Percentiles rank a stretch among this genome's conserved stretches.
These are phyloP conservation scores for Paraleonurus japonicus DNA, from an alignment of 257 asterid genomes.

Conservation along the genomic window DNA sequence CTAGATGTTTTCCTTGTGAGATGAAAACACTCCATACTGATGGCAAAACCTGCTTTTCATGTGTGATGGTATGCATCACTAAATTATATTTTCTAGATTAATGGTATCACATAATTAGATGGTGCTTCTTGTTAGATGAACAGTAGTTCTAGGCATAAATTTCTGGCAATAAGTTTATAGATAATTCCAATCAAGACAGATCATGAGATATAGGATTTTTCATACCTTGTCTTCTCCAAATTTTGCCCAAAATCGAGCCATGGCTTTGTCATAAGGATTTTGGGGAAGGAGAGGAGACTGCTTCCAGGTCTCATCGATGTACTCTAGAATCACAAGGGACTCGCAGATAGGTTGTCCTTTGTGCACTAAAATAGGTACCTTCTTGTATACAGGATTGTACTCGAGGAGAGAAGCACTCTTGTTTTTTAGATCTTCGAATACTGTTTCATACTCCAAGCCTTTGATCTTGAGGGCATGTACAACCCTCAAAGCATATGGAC, in stretches of 20 bases:
- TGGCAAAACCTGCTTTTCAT: conserved; percentile 40
- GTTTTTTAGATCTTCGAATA: conserved; percentile 50
- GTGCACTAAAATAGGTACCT: conserved; percentile 70
- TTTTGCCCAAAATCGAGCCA: conserved; percentile 71
- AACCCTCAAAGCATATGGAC: conserved; percentile 50
- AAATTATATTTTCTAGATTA: neutral
- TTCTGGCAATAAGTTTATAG: neutral
- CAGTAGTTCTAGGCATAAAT: neutral
- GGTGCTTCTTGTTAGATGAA: neutral
- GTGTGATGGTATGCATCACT: too few relatives aligned
- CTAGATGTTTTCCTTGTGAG: conserved; percentile 40
- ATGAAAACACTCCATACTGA: conserved; percentile 39
- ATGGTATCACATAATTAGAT: neutral
- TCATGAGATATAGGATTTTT: neutral
- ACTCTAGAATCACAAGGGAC: conserved; percentile 75
- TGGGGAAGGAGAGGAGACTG: conserved; percentile 57
- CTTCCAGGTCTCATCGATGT: conserved; percentile 69
- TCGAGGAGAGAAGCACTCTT: conserved; percentile 56
- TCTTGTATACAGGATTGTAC: conserved; percentile 57
- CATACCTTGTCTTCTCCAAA: conserved; percentile 67
- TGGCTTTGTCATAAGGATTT: conserved; percentile 62
- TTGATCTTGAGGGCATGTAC: conserved; percentile 62
- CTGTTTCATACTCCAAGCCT: conserved; percentile 46
- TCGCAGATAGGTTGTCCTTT: conserved; percentile 66
- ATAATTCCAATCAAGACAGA: neutral